Conservation (phyloP, 2,329 filamentous ascomycete genomes). For the Trichophyton rubrum region DNA sequence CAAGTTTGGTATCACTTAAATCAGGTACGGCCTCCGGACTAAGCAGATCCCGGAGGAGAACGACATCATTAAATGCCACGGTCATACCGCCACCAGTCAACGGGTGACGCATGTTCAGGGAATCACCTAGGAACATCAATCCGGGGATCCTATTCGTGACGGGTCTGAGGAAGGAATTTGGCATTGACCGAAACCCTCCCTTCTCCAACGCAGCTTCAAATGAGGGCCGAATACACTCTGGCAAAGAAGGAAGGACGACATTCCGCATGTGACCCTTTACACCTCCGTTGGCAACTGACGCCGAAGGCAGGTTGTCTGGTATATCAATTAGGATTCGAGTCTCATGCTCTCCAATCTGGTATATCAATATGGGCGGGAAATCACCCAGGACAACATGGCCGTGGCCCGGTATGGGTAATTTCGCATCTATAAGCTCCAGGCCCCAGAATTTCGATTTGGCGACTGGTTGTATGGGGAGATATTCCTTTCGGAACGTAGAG, state of each 20-base stretch:
- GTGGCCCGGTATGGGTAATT: slow-evolving; percentile 59
- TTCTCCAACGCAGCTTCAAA: slow-evolving; percentile 66
- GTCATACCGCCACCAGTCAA: slow-evolving; percentile 97
- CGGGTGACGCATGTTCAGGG: slow-evolving; percentile 98
- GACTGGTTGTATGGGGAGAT: slow-evolving; percentile 53
- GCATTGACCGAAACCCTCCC: slow-evolving; percentile 78
- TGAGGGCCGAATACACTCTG: slow-evolving; percentile 55
- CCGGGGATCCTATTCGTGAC: slow-evolving; percentile 58
- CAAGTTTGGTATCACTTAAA: slow-evolving; percentile 53
- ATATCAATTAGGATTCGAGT: slow-evolving; percentile 84
- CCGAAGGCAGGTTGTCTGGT: slow-evolving; percentile 61
- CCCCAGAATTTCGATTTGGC: slow-evolving; percentile 85
- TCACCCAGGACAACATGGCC: slow-evolving; percentile 82
- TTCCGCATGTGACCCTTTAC: slow-evolving; percentile 74
- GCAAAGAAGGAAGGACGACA: slow-evolving; percentile 65
- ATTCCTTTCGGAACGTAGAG: slow-evolving; percentile 77
- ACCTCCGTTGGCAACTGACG: slow-evolving; percentile 61
- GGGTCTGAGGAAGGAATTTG: slow-evolving; percentile 85
- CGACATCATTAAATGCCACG: slow-evolving; percentile 84
- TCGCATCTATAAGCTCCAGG: slow-evolving; percentile 78
- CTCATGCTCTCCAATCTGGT: slow-evolving; percentile 93
- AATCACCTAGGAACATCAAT: slow-evolving; percentile 76
- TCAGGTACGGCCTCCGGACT: slow-evolving; percentile 54
- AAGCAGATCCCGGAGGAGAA: slow-evolving; percentile 63
- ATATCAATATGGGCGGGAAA: slow-evolving; percentile 69